Conservation (phyloP, 345 rosid genomes). For the Lepidium didymum region DNA sequence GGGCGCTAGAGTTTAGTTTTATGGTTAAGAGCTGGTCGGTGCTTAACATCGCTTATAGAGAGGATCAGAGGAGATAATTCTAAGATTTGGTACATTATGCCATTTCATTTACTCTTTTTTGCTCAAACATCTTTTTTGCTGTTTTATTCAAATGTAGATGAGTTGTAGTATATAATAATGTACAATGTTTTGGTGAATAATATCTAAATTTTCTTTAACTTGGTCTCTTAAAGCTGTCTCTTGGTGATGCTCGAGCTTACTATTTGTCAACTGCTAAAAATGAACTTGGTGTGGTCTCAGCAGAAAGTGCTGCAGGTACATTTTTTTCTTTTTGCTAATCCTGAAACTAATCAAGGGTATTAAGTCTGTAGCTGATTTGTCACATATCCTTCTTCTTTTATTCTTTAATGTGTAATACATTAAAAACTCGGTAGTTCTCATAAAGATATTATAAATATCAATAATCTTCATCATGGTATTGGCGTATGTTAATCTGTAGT, state of each 20-base stretch:
- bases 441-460: background rate
- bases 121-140: background rate
- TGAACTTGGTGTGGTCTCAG: slow-evolving; percentile 87
- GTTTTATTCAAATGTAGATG: background rate
- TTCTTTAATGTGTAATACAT: background rate
- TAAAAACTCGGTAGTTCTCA: background rate
- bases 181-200: background rate
- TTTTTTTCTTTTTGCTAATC: background rate
- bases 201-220: slow-evolving; percentile 1
- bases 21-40: background rate
- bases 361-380: background rate
- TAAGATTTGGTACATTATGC: background rate
- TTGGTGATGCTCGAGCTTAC: slow-evolving; percentile 95
- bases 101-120: background rate
- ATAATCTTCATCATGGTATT: background rate
- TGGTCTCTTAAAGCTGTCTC: slow-evolving; percentile 56
- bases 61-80: no score
- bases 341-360: background rate
- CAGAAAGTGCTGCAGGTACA: slow-evolving; percentile 79
- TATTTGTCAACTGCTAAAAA: slow-evolving; percentile 85
- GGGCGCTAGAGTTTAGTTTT: background rate
- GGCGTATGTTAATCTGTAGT: background rate
- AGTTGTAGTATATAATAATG: background rate
- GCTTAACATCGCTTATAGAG: background rate
- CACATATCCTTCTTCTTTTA: background rate